Evolutionary conservation across 306 rosid species (phyloP).

Genomic region (Urtica urens): DNA sequence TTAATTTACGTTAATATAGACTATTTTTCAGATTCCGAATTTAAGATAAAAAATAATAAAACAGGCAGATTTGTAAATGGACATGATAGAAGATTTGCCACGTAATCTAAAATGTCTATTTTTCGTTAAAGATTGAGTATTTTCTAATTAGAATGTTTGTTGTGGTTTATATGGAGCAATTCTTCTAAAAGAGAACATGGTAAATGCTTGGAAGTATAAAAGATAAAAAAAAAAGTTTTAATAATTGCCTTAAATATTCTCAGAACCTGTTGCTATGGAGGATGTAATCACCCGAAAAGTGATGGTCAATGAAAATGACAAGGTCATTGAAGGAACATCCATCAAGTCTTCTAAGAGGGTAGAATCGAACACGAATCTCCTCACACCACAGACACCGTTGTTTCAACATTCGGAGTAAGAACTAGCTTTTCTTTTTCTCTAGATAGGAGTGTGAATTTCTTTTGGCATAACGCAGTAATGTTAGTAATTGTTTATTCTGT

Average conservation of each 20-base stretch:
- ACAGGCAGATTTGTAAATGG: too few relatives aligned
- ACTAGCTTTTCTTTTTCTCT: neutral
- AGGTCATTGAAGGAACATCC: constrained; percentile 17
- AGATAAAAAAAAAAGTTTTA: neutral
- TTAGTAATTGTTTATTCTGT: constrained; percentile 10
- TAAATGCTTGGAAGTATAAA: neutral
- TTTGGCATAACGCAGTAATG: neutral
- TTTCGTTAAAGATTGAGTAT: too few relatives aligned
- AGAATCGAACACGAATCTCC: constrained; percentile 24
- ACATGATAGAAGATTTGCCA: too few relatives aligned
- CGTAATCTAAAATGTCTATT: too few relatives aligned
- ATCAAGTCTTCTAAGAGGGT: constrained; percentile 24
- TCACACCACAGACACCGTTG: constrained; percentile 35
- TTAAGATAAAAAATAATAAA: too few relatives aligned
- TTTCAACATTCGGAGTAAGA: constrained; percentile 42
- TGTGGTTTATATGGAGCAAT: too few relatives aligned
- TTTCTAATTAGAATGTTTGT: neutral
- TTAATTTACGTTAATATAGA: too few relatives aligned
- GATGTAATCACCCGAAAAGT: constrained; percentile 17
- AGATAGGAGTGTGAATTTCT: neutral
- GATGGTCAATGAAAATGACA: constrained; percentile 7
- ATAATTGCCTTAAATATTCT: neutral
- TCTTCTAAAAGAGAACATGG: neutral
- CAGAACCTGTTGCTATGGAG: constrained; percentile 31
- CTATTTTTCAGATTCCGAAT: too few relatives aligned